Base-by-base conservation (phyloP, 441 rosid genomes). In the Corymbia calophylla region DNA sequence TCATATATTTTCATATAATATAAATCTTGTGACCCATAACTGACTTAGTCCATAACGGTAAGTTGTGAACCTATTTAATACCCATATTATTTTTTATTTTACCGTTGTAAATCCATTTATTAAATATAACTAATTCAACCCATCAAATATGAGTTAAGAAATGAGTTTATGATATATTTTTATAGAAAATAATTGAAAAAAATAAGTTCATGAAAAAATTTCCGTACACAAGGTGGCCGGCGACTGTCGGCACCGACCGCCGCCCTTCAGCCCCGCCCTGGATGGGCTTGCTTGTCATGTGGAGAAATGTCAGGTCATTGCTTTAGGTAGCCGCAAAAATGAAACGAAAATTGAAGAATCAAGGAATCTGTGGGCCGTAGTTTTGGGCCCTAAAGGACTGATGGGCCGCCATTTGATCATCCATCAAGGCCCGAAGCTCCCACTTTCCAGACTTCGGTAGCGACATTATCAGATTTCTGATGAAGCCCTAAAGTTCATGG, bases 41-140 rank as follows among this genome's bases (percentile, higher is more conserved):
- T 3, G 0, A 58, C 1, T 6, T 1, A 0, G 17, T 0, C 9
- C 62, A 56, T 56, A 56, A 58, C 0, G 6, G 10, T 58, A 58
- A 58, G 64, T 58, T 25, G n/a, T 58, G 14, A 58, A 58, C n/a
- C 0, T 14, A 58, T 58, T 58, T 25, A 58, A 58, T 29, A 58
- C 1, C 17, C 3, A 0, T 0, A 58, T 58, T 25, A 58, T 58
- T 58, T 58, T 58, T 58, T 25, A 1, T 58, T 39, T 39, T 39
- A 39, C 1, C 44, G 6, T 39, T 39, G 44, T 39, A 39, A 39
- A 39, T 39, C 6, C 6, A 39, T 5, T 39, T 39, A 39, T 39
- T 39, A 39, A 39, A 39, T 39, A 39, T 39, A 39, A 39, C 44
- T 39, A 39, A 39, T 39, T 39, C 44, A 39, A 39, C 62, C 10